Evolutionary conservation across 2,329 filamentous ascomycete genomes (phyloP).

Genomic region (Sporothrix mexicana): DNA sequence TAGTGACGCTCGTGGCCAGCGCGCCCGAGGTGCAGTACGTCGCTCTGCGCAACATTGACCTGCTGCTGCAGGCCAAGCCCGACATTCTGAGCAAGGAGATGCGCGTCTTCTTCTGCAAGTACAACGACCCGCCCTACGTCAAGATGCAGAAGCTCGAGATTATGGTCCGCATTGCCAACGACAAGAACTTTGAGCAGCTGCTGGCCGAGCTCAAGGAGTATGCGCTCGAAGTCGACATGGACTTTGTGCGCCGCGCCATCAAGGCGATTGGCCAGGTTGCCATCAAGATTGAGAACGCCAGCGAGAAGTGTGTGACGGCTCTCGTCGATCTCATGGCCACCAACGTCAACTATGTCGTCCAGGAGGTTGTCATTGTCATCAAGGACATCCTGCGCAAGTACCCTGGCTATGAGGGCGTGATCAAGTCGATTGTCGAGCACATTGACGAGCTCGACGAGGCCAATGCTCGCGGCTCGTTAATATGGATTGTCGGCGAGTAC

Average conservation of each 20-base stretch:
- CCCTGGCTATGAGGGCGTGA: conserved; percentile 96
- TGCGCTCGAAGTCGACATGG: conserved; percentile 97
- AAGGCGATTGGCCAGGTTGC: conserved; percentile 97
- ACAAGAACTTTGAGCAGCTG: conserved; percentile 93
- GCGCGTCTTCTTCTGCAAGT: conserved; percentile 99
- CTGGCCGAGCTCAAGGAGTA: conserved; percentile 96
- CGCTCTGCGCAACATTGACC: conserved; percentile 91
- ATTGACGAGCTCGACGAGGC: conserved; percentile 98
- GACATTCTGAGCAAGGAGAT: conserved; percentile 97
- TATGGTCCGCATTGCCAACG: conserved; percentile 98
- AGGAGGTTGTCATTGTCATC: conserved; percentile 98
- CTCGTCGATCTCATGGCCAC: conserved; percentile 93
- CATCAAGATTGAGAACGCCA: conserved; percentile 96
- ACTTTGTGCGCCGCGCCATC: conserved; percentile 92
- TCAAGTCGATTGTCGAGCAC: conserved; percentile 92
- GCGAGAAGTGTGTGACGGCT: conserved; percentile 93
- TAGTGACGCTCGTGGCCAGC: conserved; percentile 94
- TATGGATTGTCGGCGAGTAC: conserved; percentile 99
- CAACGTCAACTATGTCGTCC: conserved; percentile 98
- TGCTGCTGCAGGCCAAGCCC: conserved; percentile 92
- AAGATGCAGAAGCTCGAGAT: conserved; percentile 98
- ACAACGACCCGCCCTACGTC: conserved; percentile 96
- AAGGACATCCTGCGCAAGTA: conserved; percentile 99
- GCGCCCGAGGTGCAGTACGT: conserved; percentile 98
- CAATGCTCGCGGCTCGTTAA: conserved; percentile 84